Conservation (phyloP, 2,329 filamentous ascomycete species). For the Aureobasidium sp. region DNA sequence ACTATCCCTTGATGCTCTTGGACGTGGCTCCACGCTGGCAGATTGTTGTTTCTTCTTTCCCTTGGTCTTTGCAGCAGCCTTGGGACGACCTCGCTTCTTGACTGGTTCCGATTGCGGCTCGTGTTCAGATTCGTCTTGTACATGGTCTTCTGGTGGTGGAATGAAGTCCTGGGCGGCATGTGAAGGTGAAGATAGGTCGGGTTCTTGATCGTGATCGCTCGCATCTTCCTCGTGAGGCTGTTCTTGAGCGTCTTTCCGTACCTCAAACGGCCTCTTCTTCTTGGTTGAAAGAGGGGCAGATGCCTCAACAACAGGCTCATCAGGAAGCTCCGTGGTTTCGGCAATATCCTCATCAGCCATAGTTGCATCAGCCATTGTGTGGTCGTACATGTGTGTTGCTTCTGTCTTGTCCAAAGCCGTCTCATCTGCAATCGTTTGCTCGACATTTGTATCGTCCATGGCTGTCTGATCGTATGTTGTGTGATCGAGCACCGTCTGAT, state of each 20-base stretch:
- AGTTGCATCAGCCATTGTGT: slow-evolving; percentile 2
- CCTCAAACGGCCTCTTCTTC: slow-evolving; percentile 5
- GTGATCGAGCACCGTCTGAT: neutral
- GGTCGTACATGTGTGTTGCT: neutral
- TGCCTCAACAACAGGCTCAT: neutral
- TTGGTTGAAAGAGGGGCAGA: slow-evolving; percentile 1
- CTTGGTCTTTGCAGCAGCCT: neutral
- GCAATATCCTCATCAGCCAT: slow-evolving; percentile 4
- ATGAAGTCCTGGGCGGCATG: slow-evolving; percentile 4
- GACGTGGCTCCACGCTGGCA: neutral
- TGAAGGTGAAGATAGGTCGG: neutral
- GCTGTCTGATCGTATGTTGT: neutral
- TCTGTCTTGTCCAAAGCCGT: neutral
- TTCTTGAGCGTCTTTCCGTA: neutral
- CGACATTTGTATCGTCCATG: neutral
- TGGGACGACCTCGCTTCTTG: slow-evolving; percentile 9
- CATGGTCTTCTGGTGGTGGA: slow-evolving; percentile 3
- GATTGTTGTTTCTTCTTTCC: slow-evolving; percentile 5
- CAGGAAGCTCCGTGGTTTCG: neutral
- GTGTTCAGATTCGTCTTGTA: neutral
- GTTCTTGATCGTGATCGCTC: neutral
- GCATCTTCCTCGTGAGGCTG: neutral
- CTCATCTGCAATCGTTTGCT: slow-evolving; percentile 1
- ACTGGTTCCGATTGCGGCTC: slow-evolving; percentile 1
- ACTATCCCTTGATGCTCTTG: neutral